Evolutionary conservation across 2,329 filamentous ascomycete species (phyloP).

Genomic region (Coleophoma crateriformis): DNA sequence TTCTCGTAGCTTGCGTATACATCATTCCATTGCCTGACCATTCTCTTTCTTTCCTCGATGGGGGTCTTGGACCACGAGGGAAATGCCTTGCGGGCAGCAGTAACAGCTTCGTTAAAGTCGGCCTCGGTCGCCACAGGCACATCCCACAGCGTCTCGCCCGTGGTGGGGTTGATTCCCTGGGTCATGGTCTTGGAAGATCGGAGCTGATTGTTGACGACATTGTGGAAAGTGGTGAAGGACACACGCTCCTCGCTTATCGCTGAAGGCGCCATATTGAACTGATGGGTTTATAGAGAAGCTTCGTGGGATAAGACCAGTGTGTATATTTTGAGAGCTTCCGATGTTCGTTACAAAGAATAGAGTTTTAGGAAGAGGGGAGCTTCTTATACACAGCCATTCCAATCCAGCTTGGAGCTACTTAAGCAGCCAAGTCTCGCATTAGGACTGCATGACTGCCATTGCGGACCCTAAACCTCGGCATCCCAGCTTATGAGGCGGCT

Average conservation of each 20-base stretch:
- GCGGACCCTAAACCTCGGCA: not conserved
- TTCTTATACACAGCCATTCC: not conserved
- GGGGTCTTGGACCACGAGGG: constrained; percentile 37
- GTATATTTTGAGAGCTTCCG: not conserved
- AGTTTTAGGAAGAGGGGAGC: not conserved
- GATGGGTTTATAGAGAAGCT: not conserved
- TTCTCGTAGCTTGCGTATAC: constrained; percentile 23
- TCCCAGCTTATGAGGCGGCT: not conserved
- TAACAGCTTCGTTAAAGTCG: constrained; percentile 39
- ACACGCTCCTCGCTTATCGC: not conserved
- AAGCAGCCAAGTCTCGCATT: not conserved
- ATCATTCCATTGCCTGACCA: constrained; percentile 25
- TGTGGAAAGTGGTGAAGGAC: not conserved
- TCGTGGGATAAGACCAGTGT: too few relatives aligned
- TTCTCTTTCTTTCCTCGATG: constrained; percentile 34
- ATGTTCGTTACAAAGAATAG: not conserved
- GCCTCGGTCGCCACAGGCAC: constrained; percentile 34
- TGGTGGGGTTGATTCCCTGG: constrained; percentile 2
- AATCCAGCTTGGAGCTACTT: not conserved
- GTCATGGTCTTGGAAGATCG: not conserved
- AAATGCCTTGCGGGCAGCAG: constrained; percentile 37
- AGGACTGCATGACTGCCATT: not conserved
- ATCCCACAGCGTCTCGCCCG: not conserved
- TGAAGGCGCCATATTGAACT: not conserved
- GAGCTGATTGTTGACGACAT: constrained; percentile 3